A percentile compares a stretch with the other conserved stretches of the same genome.
Evolutionary conservation across 768 basidiomycete species (phyloP).

Genomic region (Tephrocybe sp.): DNA sequence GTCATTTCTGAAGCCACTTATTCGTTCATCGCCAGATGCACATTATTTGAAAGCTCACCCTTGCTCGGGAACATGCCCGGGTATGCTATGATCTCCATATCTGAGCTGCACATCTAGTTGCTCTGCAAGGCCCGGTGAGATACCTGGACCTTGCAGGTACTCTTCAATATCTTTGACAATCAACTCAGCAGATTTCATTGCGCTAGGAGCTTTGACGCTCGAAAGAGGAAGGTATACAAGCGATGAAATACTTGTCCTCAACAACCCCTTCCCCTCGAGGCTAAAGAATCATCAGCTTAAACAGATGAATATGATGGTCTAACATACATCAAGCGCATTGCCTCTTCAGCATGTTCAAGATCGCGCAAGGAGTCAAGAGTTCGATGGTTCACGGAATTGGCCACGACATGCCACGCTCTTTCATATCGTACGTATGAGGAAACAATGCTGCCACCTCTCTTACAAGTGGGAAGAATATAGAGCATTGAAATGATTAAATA

Average conservation of each 20-base stretch:
- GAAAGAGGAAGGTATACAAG: constrained; percentile 29
- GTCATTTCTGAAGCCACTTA: background rate
- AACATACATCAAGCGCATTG: constrained; percentile 7
- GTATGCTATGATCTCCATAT: no score
- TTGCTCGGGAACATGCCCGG: background rate
- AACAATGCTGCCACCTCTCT: no score
- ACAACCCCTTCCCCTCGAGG: background rate
- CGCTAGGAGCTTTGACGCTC: constrained; percentile 15
- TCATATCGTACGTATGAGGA: no score
- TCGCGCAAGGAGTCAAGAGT: constrained; percentile 10
- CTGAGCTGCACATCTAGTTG: constrained; percentile 42
- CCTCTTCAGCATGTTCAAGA: constrained; percentile 3
- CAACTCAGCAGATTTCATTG: constrained; percentile 17
- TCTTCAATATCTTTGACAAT: constrained; percentile 25
- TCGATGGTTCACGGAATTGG: background rate
- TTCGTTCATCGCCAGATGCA: no score
- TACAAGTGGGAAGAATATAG: no score
- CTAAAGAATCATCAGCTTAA: constrained; percentile 12
- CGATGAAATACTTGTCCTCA: background rate
- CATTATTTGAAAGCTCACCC: no score
- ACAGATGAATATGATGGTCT: background rate
- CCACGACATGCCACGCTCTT: no score
- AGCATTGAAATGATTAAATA: no score
- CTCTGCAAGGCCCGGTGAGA: constrained; percentile 33
- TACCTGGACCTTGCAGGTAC: constrained; percentile 19